Evolutionary conservation across 495 filamentous ascomycete genomes (phyloP).

Genomic region (Penicillium argentinense): DNA sequence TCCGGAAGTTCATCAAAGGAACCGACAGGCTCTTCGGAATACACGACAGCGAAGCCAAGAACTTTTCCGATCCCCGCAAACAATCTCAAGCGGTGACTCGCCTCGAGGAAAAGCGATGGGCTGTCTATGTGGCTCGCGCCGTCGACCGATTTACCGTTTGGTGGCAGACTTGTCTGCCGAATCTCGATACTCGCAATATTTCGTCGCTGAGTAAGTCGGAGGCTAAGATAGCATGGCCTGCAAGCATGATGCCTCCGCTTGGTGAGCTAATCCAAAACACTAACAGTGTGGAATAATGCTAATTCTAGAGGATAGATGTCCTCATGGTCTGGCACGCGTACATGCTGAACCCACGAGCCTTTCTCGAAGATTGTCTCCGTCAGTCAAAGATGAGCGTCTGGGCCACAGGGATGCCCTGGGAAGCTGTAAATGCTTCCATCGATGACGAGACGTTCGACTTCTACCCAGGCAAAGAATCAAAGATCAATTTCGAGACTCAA

Average conservation of each 20-base stretch:
- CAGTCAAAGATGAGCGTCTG: slow-evolving; percentile 59
- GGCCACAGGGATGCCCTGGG: slow-evolving; percentile 71
- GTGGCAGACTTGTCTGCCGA: slow-evolving; percentile 50
- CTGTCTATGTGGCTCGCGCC: slow-evolving; percentile 69
- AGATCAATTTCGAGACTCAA: neutral
- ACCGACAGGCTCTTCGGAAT: neutral
- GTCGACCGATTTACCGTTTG: slow-evolving; percentile 72
- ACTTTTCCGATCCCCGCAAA: neutral
- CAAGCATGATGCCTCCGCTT: slow-evolving; percentile 29
- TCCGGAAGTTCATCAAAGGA: neutral
- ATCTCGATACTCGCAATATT: slow-evolving; percentile 3
- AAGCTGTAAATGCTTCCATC: slow-evolving; percentile 43
- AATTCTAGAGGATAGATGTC: slow-evolving; percentile 54
- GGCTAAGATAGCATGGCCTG: slow-evolving; percentile 22
- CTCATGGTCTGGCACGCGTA: slow-evolving; percentile 90
- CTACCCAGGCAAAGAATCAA: neutral
- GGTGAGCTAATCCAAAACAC: slow-evolving; percentile 18
- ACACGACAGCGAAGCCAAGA: neutral
- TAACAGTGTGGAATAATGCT: slow-evolving; percentile 2
- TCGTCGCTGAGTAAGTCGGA: slow-evolving; percentile 1
- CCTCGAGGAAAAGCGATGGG: slow-evolving; percentile 79
- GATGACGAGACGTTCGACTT: neutral
- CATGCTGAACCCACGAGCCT: slow-evolving; percentile 78
- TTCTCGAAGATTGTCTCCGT: slow-evolving; percentile 75
- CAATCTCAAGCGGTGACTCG: slow-evolving; percentile 26